Conservation (phyloP, 1,284 basidiomycete species). For the Ustilago vetiveriae region DNA sequence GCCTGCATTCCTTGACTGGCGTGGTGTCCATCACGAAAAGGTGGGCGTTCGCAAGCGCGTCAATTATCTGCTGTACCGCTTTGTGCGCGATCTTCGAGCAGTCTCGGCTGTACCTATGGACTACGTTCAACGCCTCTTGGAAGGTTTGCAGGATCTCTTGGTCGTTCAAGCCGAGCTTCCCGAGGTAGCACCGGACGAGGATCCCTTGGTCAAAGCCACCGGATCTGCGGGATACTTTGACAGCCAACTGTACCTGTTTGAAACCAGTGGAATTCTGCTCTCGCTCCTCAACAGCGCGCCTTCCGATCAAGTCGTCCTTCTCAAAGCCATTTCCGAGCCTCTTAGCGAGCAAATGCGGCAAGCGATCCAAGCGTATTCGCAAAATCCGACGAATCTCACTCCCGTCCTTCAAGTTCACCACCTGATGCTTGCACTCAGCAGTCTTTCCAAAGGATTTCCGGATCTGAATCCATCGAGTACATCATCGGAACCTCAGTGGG, state of each 20-base stretch:
- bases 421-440: constrained; percentile 91
- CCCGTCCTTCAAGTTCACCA: constrained; percentile 92
- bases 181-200: constrained; percentile 73
- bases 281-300: constrained; percentile 77
- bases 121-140: constrained; percentile 71
- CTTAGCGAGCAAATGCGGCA: constrained; percentile 80
- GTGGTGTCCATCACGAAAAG: constrained; percentile 86
- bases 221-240: constrained; percentile 80
- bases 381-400: constrained; percentile 71
- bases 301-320: constrained; percentile 77
- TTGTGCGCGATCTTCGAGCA: constrained; percentile 79
- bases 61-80: constrained; percentile 92
- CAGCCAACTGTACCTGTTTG: constrained; percentile 93
- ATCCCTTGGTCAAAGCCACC: constrained; percentile 79
- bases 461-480: constrained; percentile 60
- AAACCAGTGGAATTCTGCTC: constrained; percentile 85
- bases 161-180: constrained; percentile 70
- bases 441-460: constrained; percentile 96
- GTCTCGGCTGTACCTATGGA: constrained; percentile 80
- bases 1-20: constrained; percentile 87
- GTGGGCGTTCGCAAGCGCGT: constrained; percentile 79
- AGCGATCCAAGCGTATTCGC: constrained; percentile 72
- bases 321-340: constrained; percentile 78
- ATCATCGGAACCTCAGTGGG: constrained; percentile 77
- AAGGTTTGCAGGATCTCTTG: constrained; percentile 69